Base-by-base conservation (phyloP, 2,329 filamentous ascomycete species). In the Aspergillus versicolor region DNA sequence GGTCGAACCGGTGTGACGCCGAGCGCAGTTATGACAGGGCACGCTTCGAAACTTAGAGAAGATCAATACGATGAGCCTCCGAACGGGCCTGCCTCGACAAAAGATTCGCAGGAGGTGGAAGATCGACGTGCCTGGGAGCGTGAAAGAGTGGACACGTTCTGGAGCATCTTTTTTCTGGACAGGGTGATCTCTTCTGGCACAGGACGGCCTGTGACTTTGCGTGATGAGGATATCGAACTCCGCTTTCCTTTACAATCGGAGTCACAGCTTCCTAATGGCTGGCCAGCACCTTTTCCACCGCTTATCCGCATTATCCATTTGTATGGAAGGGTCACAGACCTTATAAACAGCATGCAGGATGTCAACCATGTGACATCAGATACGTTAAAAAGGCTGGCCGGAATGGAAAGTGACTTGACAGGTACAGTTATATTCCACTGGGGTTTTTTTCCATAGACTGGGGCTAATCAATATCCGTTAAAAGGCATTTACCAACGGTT, bases 111-210 rank as follows among this genome's bases (percentile, higher is more conserved):
- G 71, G 56, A 78, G 73, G 1, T 71, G 75, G 52, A 86, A 87
- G 66, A 84, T 83, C 71, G 82, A 77, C 61, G 88, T 84, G 65
- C 76, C 6, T 83, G 90, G 3, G 91, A 95, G 65, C 86, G 91
- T 61, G 91, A 95, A 68, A 84, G 90, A 15, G 87, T 91, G 43
- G 90, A 96, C 66, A 93, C 91, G 0, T 92, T 96, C 63, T 96
- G 91, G 91, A 88, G 90, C 4, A 88, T 96, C 11, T 95, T 95
- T 71, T 88, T 95, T 62, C 82, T 96, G 1, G 91, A 96, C 67
- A 83, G 91, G 19, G 88, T 93, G 60, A 93, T 96, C 24, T 95
- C 91, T 0, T 93, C 90, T 0, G 91, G 91, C 0, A 94, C 91
- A 0, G 92, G 92, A 9, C 82, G 91, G 15, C 88, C 91, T 0